A percentile compares a stretch with the other conserved stretches of the same genome.
Conservation (phyloP, 1,284 basidiomycete species). For the Melampsora abietis-canadensis region DNA sequence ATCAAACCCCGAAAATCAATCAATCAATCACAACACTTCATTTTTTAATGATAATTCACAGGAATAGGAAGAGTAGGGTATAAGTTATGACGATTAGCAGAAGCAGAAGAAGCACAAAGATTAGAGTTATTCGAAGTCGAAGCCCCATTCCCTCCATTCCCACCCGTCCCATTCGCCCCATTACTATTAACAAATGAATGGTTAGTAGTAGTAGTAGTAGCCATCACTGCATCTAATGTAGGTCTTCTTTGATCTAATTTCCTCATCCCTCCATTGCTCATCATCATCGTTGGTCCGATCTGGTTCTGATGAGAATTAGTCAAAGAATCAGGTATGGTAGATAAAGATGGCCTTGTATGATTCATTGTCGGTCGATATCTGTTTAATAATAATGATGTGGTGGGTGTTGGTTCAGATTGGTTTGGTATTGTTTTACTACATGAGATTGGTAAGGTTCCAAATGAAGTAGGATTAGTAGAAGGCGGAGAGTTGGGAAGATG, state of each 20-base stretch:
- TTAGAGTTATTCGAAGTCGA: conserved; percentile 7
- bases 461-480: conserved; percentile 9
- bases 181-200: conserved; percentile 6
- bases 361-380: not conserved
- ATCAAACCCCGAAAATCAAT: not conserved
- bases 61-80: conserved; percentile 35
- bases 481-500: not conserved
- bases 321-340: not conserved
- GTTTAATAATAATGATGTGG: not conserved
- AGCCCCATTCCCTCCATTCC: too few species aligned
- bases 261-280: too few species aligned
- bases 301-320: not conserved
- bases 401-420: not conserved
- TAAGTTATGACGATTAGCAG: conserved; percentile 19
- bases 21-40: not conserved
- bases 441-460: not conserved
- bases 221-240: conserved; percentile 41
- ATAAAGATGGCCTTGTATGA: not conserved
- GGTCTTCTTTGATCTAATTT: conserved; percentile 20
- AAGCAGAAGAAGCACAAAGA: conserved; percentile 1
- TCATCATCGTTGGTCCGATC: not conserved
- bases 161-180: not conserved
- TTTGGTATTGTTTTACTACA: not conserved
- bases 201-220: conserved; percentile 17
- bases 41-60: conserved; percentile 37